A percentile compares a stretch with the other conserved stretches of the same genome.
These are phyloP conservation scores for Hyphodiscus sp. DNA, from an alignment of 2,329 filamentous ascomycete species.

Conservation along the genomic window DNA sequence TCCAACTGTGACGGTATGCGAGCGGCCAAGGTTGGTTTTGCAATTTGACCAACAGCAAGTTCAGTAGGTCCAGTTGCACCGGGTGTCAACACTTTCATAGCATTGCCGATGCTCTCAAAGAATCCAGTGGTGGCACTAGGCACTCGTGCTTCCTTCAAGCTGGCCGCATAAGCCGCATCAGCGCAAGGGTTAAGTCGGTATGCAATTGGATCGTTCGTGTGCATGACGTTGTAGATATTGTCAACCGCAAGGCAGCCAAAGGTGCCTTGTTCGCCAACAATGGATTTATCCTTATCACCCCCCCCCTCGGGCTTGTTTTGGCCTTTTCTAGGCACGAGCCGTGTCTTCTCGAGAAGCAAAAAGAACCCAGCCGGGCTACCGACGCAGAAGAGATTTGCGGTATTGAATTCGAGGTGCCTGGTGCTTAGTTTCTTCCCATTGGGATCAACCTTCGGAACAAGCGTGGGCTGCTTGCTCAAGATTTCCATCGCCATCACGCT, in stretches of 20 bases:
- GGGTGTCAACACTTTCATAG: slow-evolving; percentile 56
- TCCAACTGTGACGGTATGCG: slow-evolving; percentile 66
- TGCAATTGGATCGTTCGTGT: slow-evolving; percentile 66
- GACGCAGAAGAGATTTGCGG: slow-evolving; percentile 78
- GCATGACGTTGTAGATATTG: slow-evolving; percentile 92
- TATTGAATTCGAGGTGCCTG: slow-evolving; percentile 83
- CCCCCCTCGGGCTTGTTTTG: slow-evolving; percentile 65
- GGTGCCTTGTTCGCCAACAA: slow-evolving; percentile 71
- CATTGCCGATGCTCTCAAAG: slow-evolving; percentile 56
- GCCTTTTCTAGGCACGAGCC: slow-evolving; percentile 68
- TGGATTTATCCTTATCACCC: slow-evolving; percentile 47
- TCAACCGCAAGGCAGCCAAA: slow-evolving; percentile 92
- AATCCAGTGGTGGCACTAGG: slow-evolving; percentile 65
- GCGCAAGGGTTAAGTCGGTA: slow-evolving; percentile 89
- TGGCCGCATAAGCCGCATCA: slow-evolving; percentile 70
- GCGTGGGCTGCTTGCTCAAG: slow-evolving; percentile 79
- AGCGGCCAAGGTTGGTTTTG: slow-evolving; percentile 29
- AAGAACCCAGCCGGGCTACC: slow-evolving; percentile 94
- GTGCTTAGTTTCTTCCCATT: slow-evolving; percentile 36
- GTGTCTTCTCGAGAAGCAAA: slow-evolving; percentile 69
- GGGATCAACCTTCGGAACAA: slow-evolving; percentile 47
- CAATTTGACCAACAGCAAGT: slow-evolving; percentile 35
- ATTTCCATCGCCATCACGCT: slow-evolving; percentile 94
- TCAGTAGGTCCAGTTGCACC: slow-evolving; percentile 32
- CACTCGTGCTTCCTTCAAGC: slow-evolving; percentile 70